phyloP scores from a whole-genome alignment of 257 asterid genomes.

The Solanum pimpinellifolium region DNA sequence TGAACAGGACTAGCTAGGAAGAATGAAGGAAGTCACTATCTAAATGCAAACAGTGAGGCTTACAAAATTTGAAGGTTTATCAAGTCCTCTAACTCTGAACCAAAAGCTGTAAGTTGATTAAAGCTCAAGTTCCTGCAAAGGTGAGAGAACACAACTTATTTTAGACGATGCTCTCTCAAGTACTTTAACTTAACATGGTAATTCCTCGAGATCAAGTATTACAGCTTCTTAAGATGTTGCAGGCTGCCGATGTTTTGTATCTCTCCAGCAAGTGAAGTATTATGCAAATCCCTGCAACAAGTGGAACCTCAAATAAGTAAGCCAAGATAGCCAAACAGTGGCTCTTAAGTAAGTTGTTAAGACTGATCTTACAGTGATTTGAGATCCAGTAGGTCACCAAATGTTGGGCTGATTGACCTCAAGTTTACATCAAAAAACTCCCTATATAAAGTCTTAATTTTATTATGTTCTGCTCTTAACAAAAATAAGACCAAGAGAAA shows the following conservation, averaged over 20 bases:
- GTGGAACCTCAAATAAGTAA: neutral
- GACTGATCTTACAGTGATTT: slow-evolving; percentile 50
- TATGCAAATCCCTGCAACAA: slow-evolving; percentile 68
- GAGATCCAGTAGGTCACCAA: slow-evolving; percentile 76
- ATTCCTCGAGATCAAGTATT: neutral
- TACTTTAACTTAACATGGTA: neutral
- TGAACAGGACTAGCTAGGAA: neutral
- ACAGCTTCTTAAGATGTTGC: slow-evolving; percentile 81
- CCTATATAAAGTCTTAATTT: slow-evolving; percentile 23
- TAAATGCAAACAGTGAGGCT: slow-evolving; percentile 18
- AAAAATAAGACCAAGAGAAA: neutral
- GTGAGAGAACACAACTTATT: neutral
- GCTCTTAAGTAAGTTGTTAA: neutral
- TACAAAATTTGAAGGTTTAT: slow-evolving; percentile 79
- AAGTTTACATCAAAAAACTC: slow-evolving; percentile 55
- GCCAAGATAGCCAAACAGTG: neutral
- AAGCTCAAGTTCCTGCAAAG: slow-evolving; percentile 81
- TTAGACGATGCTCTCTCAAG: neutral
- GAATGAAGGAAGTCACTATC: neutral
- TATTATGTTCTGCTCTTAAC: neutral
- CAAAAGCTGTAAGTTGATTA: slow-evolving; percentile 68
- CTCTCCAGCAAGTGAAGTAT: slow-evolving; percentile 78
- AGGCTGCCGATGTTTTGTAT: slow-evolving; percentile 80
- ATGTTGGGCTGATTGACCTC: slow-evolving; percentile 78
- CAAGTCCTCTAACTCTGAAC: slow-evolving; percentile 82